Base-by-base conservation (phyloP, 805 yeast genomes). In the Torulaspora gathmanii region DNA sequence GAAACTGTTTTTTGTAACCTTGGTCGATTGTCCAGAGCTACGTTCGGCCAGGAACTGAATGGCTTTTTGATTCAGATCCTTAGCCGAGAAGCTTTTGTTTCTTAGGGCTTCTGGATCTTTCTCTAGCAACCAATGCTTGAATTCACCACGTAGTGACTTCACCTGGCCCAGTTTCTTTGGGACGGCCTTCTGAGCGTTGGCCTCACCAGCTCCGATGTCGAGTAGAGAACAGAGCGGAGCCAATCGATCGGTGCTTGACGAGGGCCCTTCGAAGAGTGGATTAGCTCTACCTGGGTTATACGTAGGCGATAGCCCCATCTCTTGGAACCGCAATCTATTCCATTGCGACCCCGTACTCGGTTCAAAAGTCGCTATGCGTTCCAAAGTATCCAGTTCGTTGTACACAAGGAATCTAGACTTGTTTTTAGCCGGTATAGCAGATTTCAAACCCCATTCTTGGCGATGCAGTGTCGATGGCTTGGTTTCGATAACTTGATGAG, bases 371-470 rank as follows among this genome's bases (percentile, higher is more conserved):
- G 90, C 83, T 65, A 86, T 71, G 49, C 79, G 77, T 55, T 79
- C 80, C 50, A 73, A 68, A 52, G 81, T 80, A 59, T 86, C 95
- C 11, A 84, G 61, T 45, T 83, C 82, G 54, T 83, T 81, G 53
- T 73, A 72, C 7, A 81, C 79, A 35, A 86, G 70, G 60, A 78
- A 79, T 33, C 82, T 74, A 13, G 78, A 69, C 33, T 79, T 79
- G 37, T 77, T 62, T 54, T 77, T 80, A 30, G 70, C 69, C 3
- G 95, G 95, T 37, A 86, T 67, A 16, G 84, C 70, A 36, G 81
- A 70, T 60, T 86, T 86, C 48, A 86, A 65, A 56, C 95, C 95
- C 73, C 77, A 86, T 64, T 85, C 86, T 50, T 83, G 81, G 65
- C 86, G 58, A 11, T 72, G 61, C 36, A 82, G 75, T 38, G 83